Evolutionary conservation across 176 grass and related monocot genomes (phyloP), one percentile per base, ranked within the genome.

Genomic region (Triticum urartu): DNA sequence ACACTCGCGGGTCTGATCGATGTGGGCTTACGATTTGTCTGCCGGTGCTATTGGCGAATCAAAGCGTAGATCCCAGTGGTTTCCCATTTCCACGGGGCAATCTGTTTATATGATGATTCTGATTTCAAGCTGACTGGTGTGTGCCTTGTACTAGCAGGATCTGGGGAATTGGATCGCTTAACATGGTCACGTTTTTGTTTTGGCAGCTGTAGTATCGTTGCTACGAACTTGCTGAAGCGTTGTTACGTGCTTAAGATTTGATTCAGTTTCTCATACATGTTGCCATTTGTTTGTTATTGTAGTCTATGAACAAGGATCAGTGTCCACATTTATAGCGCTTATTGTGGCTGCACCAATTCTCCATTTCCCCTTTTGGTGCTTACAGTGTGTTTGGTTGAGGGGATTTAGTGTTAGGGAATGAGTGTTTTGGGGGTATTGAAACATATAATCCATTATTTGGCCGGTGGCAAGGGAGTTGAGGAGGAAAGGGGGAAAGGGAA

Each of bases 71-170:
- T 83, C 80, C 56, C 18, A 59, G 56, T 59, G 56, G 56, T n/a
- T 59, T 59, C 56, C 20, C 69, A 25, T 22, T n/a, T 24, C 34
- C 59, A 12, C 43, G 1, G 52, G 28, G 65, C 34, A 10, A 45
- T 64, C 17, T 22, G 63, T 38, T 75, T 58, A 8, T 69, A 22
- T 33, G 26, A 70, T 38, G 76, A 59, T 34, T 81, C 26, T 22
- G 9, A 20, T 81, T 52, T 76, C 43, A 52, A 13, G 35, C 61
- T 48, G 61, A 64, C 35, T 61, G 77, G 76, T 81, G 21, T 8
- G 61, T 61, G 54, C 68, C 45, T 54, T 54, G 5, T 59, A 4
- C 77, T 76, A 38, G 69, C 70, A 35, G 83, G 83, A 89, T 89
- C 77, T 64, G 83, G 28, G 35, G 25, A 81, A 33, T 43, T 22